Percentiles rank a stretch among this genome's conserved stretches.
Evolutionary conservation across 2,329 filamentous ascomycete genomes (phyloP).

Genomic region (Pestalotiopsis sp.): DNA sequence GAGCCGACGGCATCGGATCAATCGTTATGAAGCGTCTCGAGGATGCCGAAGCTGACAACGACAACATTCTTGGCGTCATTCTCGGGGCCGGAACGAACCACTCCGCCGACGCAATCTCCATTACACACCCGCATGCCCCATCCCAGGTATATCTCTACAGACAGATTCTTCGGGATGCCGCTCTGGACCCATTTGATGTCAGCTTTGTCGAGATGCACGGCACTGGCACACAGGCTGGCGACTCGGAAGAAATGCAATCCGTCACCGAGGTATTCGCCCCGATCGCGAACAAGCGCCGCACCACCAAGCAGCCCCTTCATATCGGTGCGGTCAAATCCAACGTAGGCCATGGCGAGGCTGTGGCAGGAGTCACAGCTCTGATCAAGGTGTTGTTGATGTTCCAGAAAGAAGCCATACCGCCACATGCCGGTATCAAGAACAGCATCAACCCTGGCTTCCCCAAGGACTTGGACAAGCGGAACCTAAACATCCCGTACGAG

Average conservation of each 20-base stretch:
- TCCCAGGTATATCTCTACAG: conserved; percentile 54
- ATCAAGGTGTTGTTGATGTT: conserved; percentile 51
- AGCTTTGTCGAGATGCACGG: conserved; percentile 72
- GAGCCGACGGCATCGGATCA: conserved; percentile 25
- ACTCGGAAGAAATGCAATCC: conserved; percentile 66
- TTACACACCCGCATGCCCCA: conserved; percentile 74
- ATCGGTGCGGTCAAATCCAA: conserved; percentile 53
- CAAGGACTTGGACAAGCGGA: conserved; percentile 40
- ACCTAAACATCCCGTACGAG: conserved; percentile 40
- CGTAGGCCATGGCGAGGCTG: conserved; percentile 49
- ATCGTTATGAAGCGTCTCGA: conserved; percentile 27
- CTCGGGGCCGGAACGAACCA: conserved; percentile 70
- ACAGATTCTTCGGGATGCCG: conserved; percentile 58
- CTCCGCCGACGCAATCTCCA: conserved; percentile 69
- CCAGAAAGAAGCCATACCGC: conserved; percentile 42
- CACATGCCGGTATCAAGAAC: conserved; percentile 52
- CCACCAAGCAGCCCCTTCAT: conserved; percentile 40
- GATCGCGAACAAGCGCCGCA: conserved; percentile 41
- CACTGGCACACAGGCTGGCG: conserved; percentile 72
- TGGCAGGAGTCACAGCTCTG: conserved; percentile 39
- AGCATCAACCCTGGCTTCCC: conserved; percentile 48
- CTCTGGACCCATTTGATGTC: conserved; percentile 56
- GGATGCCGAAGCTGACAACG: conserved; percentile 19
- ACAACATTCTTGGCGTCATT: conserved; percentile 33
- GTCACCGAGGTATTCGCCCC: conserved; percentile 63